Conservation (phyloP, 495 filamentous ascomycete genomes). For the Paragyromitra xinjiangensis region DNA sequence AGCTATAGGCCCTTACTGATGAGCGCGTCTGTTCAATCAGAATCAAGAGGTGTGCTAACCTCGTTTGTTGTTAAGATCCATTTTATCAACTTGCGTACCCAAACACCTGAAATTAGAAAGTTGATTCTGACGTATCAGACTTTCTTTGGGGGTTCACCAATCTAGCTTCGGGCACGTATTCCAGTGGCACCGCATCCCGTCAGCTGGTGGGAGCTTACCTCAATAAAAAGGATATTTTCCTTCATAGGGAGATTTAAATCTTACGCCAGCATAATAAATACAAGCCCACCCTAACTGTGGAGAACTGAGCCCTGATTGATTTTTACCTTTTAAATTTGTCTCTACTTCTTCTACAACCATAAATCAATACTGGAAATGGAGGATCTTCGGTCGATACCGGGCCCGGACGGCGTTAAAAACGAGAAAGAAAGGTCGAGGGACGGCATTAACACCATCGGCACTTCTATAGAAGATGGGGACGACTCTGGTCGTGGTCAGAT, state of each 20-base stretch:
- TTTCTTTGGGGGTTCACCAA: not conserved
- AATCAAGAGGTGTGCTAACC: not conserved
- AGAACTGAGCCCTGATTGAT: not conserved
- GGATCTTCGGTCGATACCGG: slow-evolving; percentile 17
- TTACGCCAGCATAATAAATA: slow-evolving; percentile 24
- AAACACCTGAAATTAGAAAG: not conserved
- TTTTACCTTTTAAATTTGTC: not conserved
- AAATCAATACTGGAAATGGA: slow-evolving; percentile 5
- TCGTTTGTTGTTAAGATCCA: not conserved
- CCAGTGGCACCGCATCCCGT: not conserved
- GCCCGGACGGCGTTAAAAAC: not conserved
- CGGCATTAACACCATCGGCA: slow-evolving; percentile 1
- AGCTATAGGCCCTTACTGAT: not conserved
- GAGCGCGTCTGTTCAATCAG: not conserved
- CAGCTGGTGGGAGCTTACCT: not conserved
- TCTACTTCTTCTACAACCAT: not conserved
- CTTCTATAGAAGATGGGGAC: slow-evolving; percentile 4
- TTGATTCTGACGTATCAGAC: not conserved
- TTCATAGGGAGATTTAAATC: not conserved
- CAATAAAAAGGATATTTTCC: not conserved
- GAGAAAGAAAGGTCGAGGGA: slow-evolving; percentile 23
- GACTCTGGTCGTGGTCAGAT: not conserved
- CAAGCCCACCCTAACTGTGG: not conserved
- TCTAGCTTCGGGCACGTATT: not conserved
- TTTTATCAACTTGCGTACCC: not conserved